These are phyloP conservation scores for Malassezia dermatis DNA, from an alignment of 1,284 basidiomycete genomes.

Conservation along the genomic window DNA sequence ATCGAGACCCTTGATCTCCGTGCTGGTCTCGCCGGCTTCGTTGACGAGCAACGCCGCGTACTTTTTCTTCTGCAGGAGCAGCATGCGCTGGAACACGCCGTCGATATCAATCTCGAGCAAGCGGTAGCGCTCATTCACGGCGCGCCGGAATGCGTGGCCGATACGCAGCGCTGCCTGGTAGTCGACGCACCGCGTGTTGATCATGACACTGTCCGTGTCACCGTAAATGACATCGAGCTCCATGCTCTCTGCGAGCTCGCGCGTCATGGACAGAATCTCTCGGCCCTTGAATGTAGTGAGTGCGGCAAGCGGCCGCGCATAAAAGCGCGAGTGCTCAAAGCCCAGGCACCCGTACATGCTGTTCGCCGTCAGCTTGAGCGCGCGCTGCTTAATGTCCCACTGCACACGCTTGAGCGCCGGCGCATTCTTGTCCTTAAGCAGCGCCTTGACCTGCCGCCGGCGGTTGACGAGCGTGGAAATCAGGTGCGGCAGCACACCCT, in stretches of 20 bases:
- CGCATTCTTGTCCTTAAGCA: slow-evolving; percentile 83
- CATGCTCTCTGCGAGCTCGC: slow-evolving; percentile 80
- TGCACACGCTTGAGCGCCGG: slow-evolving; percentile 70
- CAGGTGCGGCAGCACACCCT: slow-evolving; percentile 85
- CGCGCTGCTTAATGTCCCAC: slow-evolving; percentile 92
- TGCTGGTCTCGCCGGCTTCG: slow-evolving; percentile 29
- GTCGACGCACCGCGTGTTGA: slow-evolving; percentile 87
- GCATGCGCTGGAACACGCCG: slow-evolving; percentile 79
- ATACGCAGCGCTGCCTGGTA: slow-evolving; percentile 80
- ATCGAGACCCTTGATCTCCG: slow-evolving; percentile 90
- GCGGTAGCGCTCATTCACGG: slow-evolving; percentile 88
- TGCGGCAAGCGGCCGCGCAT: slow-evolving; percentile 88
- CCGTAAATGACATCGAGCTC: slow-evolving; percentile 93
- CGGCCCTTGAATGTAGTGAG: slow-evolving; percentile 96
- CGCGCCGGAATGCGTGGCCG: slow-evolving; percentile 82
- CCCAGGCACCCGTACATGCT: slow-evolving; percentile 99
- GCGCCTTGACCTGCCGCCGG: slow-evolving; percentile 75
- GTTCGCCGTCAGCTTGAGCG: slow-evolving; percentile 95
- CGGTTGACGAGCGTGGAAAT: slow-evolving; percentile 88
- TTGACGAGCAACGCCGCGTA: slow-evolving; percentile 79
- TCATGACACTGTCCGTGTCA: slow-evolving; percentile 96
- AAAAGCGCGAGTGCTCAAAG: slow-evolving; percentile 92
- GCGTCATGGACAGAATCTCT: slow-evolving; percentile 87
- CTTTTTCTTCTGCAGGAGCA: slow-evolving; percentile 97
- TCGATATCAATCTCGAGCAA: slow-evolving; percentile 96